Conservation (phyloP, 2,329 filamentous ascomycete species). For the Colletotrichum lini region DNA sequence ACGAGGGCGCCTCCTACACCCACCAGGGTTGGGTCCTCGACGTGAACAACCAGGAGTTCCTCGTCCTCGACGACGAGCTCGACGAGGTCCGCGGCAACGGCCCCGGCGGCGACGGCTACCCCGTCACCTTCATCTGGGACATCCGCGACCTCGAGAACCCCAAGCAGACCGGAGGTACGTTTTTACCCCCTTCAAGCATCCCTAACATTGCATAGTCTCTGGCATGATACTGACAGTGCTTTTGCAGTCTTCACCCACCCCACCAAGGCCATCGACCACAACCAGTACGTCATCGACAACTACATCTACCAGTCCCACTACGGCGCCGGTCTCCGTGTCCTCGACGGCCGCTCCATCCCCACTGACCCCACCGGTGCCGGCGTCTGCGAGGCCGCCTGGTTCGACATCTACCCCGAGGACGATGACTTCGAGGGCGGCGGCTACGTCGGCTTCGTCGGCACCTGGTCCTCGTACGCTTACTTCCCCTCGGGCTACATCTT, state of each 20-base stretch:
- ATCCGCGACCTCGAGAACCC: constrained; percentile 60
- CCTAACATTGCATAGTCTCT: accelerated
- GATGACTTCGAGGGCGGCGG: constrained; percentile 57
- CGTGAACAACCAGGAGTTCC: constrained; percentile 58
- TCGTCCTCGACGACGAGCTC: constrained; percentile 68
- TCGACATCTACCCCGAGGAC: constrained; percentile 67
- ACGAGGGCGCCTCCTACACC: constrained; percentile 70
- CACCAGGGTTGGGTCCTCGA: constrained; percentile 72
- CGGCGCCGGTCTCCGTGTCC: constrained; percentile 61
- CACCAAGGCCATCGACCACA: constrained; percentile 62
- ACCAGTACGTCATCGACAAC: constrained; percentile 62
- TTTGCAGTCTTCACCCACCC: constrained; percentile 58
- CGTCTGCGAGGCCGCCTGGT: constrained; percentile 64
- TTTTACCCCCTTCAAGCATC: no score
- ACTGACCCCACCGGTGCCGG: constrained; percentile 60
- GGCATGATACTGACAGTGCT: constrained; percentile 46
- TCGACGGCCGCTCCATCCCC: constrained; percentile 54
- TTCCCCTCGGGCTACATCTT: constrained; percentile 66
- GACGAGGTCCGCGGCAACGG: constrained; percentile 61
- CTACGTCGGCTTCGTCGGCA: constrained; percentile 57
- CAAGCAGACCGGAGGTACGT: constrained; percentile 55
- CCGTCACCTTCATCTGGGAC: constrained; percentile 67
- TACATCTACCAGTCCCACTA: constrained; percentile 66
- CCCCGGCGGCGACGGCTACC: constrained; percentile 58
- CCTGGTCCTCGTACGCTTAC: constrained; percentile 64